Percentiles rank a stretch among this genome's conserved stretches.
phyloP scores from a whole-genome alignment of 768 basidiomycete genomes.

The Strobilomyces confusus region DNA sequence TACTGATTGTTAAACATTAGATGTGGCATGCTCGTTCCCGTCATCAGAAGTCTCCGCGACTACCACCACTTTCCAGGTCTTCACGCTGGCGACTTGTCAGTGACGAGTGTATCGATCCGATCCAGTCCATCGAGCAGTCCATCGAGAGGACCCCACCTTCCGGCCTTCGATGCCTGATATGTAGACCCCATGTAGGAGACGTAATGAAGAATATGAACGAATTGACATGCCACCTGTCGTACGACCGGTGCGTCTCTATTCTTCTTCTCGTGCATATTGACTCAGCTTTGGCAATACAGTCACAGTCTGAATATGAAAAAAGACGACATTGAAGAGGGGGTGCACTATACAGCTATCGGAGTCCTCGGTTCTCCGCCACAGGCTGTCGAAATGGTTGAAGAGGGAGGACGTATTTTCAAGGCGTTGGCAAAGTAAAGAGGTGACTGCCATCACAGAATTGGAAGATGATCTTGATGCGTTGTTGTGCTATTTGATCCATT shows the following conservation, averaged over 20 bases:
- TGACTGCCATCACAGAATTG: neutral
- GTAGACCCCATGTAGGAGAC: neutral
- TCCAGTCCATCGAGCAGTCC: neutral
- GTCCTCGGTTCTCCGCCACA: neutral
- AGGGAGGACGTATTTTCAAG: slow-evolving; percentile 1
- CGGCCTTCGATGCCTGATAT: neutral
- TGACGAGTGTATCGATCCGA: neutral
- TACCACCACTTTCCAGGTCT: neutral
- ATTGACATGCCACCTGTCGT: neutral
- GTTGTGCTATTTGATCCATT: too few species aligned
- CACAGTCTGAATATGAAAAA: neutral
- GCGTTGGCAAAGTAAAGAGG: neutral
- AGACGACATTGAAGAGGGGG: neutral
- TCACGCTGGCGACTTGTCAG: slow-evolving; percentile 4
- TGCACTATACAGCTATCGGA: neutral
- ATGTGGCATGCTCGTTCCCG: neutral
- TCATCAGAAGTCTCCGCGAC: neutral
- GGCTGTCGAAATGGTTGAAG: neutral
- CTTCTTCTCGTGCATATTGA: neutral
- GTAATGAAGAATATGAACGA: neutral
- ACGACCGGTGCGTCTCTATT: neutral
- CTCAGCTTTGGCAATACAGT: neutral
- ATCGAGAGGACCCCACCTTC: neutral
- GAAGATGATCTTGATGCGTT: too few species aligned
- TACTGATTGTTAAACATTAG: neutral